Base-by-base conservation (phyloP, 345 rosid genomes). In the Conringia planisiliqua region DNA sequence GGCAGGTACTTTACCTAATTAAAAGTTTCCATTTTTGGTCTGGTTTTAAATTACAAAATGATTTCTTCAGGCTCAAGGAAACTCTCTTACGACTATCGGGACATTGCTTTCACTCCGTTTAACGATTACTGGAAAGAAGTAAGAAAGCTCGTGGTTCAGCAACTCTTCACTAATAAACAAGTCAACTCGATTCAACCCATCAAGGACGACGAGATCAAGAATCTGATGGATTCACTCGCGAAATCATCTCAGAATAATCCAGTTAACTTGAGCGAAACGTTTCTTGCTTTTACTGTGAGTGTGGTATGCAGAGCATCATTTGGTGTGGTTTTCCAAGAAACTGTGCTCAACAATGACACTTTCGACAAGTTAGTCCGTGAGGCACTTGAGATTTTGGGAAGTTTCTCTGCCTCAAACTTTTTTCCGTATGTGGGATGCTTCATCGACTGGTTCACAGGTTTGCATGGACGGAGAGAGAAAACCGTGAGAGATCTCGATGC, bases 41-140 rank as follows among this genome's bases (percentile, higher is more conserved):
- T 44, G 22, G 4, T 44, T 44, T 44, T 2, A 16, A 44, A 2
- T 16, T 44, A 2, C 50, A 10, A 46, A 27, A 47, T 16, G 36
- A 29, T 7, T 18, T 43, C 17, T 14, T 62, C 44, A 74, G 85
- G 84, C 32, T 11, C 36, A 27, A 58, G 70, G 6, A 79, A 68
- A 30, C 54, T 87, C 7, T 79, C 90, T 22, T 89, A 87, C 61
- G 62, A 79, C 26, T 65, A 79, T 40, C 4, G 50, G 2, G 90
- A 86, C 69, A 2, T 89, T 17, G 83, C 47, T 43, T 87, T 80
- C 39, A 54, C 85, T 7, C 87, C 88, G 0, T 84, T 68, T 22
- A 52, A 38, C 36, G 78, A 42, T 4, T 82, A 80, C 47, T 83
- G 86, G 85, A 82, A 79, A 52, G 86, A 85, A 50, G 50, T 82